Evolutionary conservation across 2,329 filamentous ascomycete species (phyloP).

Genomic region (Daldinia sp.): DNA sequence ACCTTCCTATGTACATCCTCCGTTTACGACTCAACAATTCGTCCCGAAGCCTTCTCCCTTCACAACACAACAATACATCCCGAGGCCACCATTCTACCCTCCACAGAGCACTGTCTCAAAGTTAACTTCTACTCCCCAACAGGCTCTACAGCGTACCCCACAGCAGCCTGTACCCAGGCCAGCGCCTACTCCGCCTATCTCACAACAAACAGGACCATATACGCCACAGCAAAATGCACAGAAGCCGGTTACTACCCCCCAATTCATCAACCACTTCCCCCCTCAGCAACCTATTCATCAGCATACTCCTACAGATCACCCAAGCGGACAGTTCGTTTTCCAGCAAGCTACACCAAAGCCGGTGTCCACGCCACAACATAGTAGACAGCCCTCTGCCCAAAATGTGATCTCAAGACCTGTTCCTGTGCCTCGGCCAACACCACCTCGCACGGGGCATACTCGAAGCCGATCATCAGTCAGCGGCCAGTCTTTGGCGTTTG

Average conservation of each 20-base stretch:
- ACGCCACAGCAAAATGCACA: slow-evolving; percentile 1
- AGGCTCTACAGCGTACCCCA: slow-evolving; percentile 6
- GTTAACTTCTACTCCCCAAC: slow-evolving; percentile 6
- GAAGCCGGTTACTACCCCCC: slow-evolving; percentile 9
- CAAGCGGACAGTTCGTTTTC: slow-evolving; percentile 3
- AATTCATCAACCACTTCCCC: slow-evolving; percentile 9
- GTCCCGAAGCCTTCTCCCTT: slow-evolving; percentile 41
- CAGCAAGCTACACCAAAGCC: slow-evolving; percentile 31
- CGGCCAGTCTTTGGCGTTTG: slow-evolving; percentile 43
- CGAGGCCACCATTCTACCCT: slow-evolving; percentile 19
- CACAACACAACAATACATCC: slow-evolving; percentile 39
- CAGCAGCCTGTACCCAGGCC: slow-evolving; percentile 17
- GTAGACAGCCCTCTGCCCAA: slow-evolving; percentile 13
- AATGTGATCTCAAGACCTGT: slow-evolving; percentile 32
- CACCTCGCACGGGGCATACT: slow-evolving; percentile 38
- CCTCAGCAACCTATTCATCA: slow-evolving; percentile 10
- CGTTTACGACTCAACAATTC: slow-evolving; percentile 51
- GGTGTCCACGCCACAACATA: slow-evolving; percentile 21
- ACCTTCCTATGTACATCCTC: slow-evolving; percentile 37
- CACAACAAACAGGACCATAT: slow-evolving; percentile 7
- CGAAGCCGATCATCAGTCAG: slow-evolving; percentile 44
- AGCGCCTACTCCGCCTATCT: background rate
- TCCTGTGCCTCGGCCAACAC: slow-evolving; percentile 34
- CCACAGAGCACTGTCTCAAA: slow-evolving; percentile 9
- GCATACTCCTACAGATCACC: slow-evolving; percentile 5